phyloP scores from a whole-genome alignment of 2,329 filamentous ascomycete genomes.

The Leptodontidium sp. region DNA sequence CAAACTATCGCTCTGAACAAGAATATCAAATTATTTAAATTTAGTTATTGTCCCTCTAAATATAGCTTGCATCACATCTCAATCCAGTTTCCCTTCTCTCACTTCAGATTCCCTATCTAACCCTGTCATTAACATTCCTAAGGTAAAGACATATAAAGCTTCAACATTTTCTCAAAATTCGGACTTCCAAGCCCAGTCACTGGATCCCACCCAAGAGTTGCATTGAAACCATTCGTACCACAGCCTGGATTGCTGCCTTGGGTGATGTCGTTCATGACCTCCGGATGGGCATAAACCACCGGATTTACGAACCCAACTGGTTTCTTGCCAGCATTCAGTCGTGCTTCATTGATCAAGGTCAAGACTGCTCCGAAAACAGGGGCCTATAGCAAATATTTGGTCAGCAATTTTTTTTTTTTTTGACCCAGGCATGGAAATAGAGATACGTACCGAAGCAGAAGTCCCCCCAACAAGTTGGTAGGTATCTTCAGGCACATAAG shows the following conservation, averaged over 20 bases:
- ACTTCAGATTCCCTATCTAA: no score
- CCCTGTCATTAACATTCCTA: not conserved
- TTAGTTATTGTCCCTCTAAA: no score
- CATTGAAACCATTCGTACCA: slow-evolving; percentile 11
- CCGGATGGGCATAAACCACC: slow-evolving; percentile 19
- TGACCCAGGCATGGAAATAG: not conserved
- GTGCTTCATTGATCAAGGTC: slow-evolving; percentile 24
- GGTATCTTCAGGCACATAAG: slow-evolving; percentile 23
- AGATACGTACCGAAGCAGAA: slow-evolving; percentile 16
- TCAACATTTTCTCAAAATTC: slow-evolving; percentile 18
- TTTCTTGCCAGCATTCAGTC: slow-evolving; percentile 12
- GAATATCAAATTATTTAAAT: no score
- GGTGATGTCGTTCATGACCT: slow-evolving; percentile 19
- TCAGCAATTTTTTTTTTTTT: not conserved
- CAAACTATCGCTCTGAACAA: no score
- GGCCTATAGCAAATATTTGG: slow-evolving; percentile 4
- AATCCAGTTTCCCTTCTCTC: no score
- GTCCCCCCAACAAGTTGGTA: slow-evolving; percentile 2
- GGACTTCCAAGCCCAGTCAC: slow-evolving; percentile 16
- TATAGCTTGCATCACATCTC: no score
- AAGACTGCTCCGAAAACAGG: slow-evolving; percentile 24
- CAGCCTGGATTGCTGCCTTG: slow-evolving; percentile 15
- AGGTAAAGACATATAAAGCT: slow-evolving; percentile 19
- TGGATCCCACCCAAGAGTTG: slow-evolving; percentile 18
- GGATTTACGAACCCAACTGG: slow-evolving; percentile 20